Evolutionary conservation across 2,329 filamentous ascomycete genomes (phyloP).

Genomic region (Penicillium fuscoglaucum): DNA sequence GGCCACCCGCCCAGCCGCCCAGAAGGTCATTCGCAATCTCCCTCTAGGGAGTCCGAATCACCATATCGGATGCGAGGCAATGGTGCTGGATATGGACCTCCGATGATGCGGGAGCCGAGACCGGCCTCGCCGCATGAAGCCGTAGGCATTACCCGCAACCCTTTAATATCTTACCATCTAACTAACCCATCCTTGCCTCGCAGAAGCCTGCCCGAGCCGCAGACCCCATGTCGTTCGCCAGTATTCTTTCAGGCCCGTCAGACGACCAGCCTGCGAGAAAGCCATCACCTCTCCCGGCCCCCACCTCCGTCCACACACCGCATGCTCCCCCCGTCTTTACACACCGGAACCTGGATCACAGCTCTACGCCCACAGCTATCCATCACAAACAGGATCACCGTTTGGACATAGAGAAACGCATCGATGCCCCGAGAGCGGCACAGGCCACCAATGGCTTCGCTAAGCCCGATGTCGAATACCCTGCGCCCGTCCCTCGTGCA

Average conservation of each 20-base stretch:
- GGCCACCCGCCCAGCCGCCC: slow-evolving; percentile 43
- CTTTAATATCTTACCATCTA: slow-evolving; percentile 1
- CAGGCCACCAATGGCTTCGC: slow-evolving; percentile 19
- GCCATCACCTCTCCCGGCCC: slow-evolving; percentile 46
- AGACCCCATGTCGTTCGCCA: slow-evolving; percentile 94
- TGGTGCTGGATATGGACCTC: slow-evolving; percentile 32
- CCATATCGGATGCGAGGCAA: slow-evolving; percentile 35
- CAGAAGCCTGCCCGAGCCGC: slow-evolving; percentile 72
- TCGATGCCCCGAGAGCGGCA: slow-evolving; percentile 7
- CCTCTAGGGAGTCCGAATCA: slow-evolving; percentile 43
- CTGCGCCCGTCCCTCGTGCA: slow-evolving; percentile 3
- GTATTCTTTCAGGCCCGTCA: slow-evolving; percentile 81
- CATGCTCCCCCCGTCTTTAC: slow-evolving; percentile 17
- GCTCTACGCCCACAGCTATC: slow-evolving; percentile 27
- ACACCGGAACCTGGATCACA: slow-evolving; percentile 22
- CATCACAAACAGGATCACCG: slow-evolving; percentile 35
- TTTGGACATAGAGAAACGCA: slow-evolving; percentile 28
- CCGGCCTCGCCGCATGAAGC: slow-evolving; percentile 42
- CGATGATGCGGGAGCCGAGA: slow-evolving; percentile 34
- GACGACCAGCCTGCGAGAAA: slow-evolving; percentile 57
- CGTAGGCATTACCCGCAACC: slow-evolving; percentile 31
- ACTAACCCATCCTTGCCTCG: slow-evolving; percentile 20
- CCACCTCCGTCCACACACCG: slow-evolving; percentile 19
- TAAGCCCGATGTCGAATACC: slow-evolving; percentile 14
- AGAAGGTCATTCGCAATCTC: slow-evolving; percentile 44